Evolutionary conservation across 2,329 filamentous ascomycete species (phyloP), one percentile per base, ranked within the genome.

Genomic region (Colletotrichum theobromicola): DNA sequence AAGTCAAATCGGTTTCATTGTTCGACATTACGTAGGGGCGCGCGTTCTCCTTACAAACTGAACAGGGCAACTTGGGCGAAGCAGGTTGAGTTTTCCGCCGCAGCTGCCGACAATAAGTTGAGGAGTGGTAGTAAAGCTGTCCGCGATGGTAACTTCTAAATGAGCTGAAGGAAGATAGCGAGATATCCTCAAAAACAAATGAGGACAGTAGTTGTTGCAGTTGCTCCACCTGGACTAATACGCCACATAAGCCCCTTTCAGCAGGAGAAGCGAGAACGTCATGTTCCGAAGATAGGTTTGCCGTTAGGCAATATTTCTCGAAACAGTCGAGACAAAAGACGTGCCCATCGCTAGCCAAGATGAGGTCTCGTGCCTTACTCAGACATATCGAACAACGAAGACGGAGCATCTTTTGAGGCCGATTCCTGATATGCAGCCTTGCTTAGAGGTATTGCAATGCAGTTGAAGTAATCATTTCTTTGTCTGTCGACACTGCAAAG

Each of bases 321-420:
- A 88, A 87, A 75, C 87, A 88, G 18, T 81, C 79, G 0, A 77
- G 75, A 76, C 86, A 88, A 74, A 87, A 88, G 13, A 80, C 50
- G 72, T 88, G 87, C 2, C 76, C 78, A 75, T 86, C 87, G 2
- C 65, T 55, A 6, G 81, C 84, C 12, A 55, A 77, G 9, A 87
- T 70, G 1, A 83, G 77, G 7, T 84, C 78, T n/a, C 84, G 82
- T 2, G 82, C 82, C 32, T 81, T 79, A 13, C 75, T 81, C 78
- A 79, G 84, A 67, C 86, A 88, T 5, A 85, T 79, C 0, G 81
- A 66, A 74, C 85, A 84, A 80, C 77, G 71, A 13, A 2, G 53
- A 30, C 8, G 2, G 6, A 2, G 21, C 13, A 7, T 57, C 26
- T 28, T 18, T 12, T 1, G 3, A 26, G 9, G 21, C 15, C 15